Evolutionary conservation across 2,329 filamentous ascomycete species (phyloP).

Genomic region (Colletotrichum costaricense): DNA sequence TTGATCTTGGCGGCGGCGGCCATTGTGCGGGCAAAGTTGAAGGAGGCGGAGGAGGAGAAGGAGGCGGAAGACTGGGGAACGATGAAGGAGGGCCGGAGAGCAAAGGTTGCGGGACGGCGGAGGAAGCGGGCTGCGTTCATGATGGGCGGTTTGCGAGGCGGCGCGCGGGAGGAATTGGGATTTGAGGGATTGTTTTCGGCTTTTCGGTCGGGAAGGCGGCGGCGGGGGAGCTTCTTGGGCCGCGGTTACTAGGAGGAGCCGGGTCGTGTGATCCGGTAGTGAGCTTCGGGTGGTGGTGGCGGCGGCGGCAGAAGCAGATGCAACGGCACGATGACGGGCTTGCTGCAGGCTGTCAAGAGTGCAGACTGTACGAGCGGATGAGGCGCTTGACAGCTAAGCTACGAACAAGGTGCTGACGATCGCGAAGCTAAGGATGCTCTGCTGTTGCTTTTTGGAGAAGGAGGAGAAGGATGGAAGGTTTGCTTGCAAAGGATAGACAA

Average conservation of each 20-base stretch:
- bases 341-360: slow-evolving; percentile 17
- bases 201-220: slow-evolving; percentile 26
- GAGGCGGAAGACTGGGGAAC: slow-evolving; percentile 7
- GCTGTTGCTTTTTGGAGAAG: not conserved
- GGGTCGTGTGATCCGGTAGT: slow-evolving; percentile 17
- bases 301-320: slow-evolving; percentile 14
- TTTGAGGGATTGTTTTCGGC: slow-evolving; percentile 15
- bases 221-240: slow-evolving; percentile 8
- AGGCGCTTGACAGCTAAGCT: slow-evolving; percentile 12
- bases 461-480: not conserved
- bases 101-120: slow-evolving; percentile 25
- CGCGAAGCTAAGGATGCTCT: slow-evolving; percentile 22
- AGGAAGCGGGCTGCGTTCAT: slow-evolving; percentile 36
- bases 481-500: not conserved
- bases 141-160: slow-evolving; percentile 2
- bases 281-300: slow-evolving; percentile 26
- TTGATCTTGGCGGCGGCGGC: slow-evolving; percentile 83
- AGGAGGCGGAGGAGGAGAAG: slow-evolving; percentile 32
- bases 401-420: slow-evolving; percentile 26
- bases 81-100: slow-evolving; percentile 31
- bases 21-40: slow-evolving; percentile 59
- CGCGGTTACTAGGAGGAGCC: slow-evolving; percentile 23
- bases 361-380: not conserved
- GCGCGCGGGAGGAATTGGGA: not conserved
- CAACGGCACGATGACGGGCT: slow-evolving; percentile 14